These are phyloP conservation scores for Thecamonas trahens DNA, from an alignment of 78 protist genomes.

Conservation along the genomic window DNA sequence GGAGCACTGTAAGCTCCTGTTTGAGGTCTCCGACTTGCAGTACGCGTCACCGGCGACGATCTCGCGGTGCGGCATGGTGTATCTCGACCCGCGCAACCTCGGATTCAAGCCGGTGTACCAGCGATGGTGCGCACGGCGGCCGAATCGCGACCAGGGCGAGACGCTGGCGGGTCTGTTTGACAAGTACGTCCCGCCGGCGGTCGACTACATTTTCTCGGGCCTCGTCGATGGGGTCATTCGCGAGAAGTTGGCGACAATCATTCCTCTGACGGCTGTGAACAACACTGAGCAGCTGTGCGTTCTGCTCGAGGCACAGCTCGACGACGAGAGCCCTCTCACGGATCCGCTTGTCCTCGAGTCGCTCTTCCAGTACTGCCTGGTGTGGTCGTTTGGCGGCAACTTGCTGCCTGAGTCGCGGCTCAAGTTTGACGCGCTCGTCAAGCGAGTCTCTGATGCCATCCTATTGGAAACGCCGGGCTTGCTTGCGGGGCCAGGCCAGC, in stretches of 20 bases:
- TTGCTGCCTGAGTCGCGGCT: slow-evolving; percentile 24
- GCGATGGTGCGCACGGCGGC: slow-evolving; percentile 32
- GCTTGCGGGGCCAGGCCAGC: slow-evolving; percentile 12
- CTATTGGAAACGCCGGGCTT: background rate
- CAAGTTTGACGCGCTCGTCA: slow-evolving; percentile 51
- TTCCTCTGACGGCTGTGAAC: slow-evolving; percentile 38
- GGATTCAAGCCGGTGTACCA: slow-evolving; percentile 50
- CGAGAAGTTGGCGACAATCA: background rate
- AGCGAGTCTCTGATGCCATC: slow-evolving; percentile 16
- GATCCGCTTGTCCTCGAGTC: slow-evolving; percentile 46
- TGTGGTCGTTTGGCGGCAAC: slow-evolving; percentile 71
- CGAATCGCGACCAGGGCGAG: slow-evolving; percentile 6
- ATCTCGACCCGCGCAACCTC: slow-evolving; percentile 82
- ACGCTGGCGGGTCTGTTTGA: slow-evolving; percentile 19
- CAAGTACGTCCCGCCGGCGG: slow-evolving; percentile 34
- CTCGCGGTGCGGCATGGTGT: slow-evolving; percentile 90
- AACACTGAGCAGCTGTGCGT: slow-evolving; percentile 44
- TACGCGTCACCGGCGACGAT: slow-evolving; percentile 93
- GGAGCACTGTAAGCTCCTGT: slow-evolving; percentile 50
- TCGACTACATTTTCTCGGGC: slow-evolving; percentile 61
- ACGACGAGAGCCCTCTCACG: background rate
- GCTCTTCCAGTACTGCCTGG: slow-evolving; percentile 32
- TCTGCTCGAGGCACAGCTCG: slow-evolving; percentile 28
- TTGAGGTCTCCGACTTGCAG: slow-evolving; percentile 79
- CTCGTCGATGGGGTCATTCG: slow-evolving; percentile 16